These are phyloP conservation scores for Candida parachauliodes DNA, from an alignment of 805 yeast genomes.

Conservation along the genomic window DNA sequence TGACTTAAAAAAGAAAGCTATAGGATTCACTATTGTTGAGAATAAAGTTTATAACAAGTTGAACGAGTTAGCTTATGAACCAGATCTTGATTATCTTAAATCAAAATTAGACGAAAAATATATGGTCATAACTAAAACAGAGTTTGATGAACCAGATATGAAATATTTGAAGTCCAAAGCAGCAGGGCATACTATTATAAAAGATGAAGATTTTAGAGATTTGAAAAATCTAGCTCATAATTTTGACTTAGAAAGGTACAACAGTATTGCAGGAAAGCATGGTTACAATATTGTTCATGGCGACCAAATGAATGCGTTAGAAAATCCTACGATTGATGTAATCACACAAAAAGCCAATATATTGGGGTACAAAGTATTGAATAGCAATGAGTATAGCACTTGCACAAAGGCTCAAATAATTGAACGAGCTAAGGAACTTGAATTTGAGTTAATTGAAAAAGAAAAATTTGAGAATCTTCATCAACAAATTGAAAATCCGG, in stretches of 20 bases:
- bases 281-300: not conserved
- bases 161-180: constrained; percentile 16
- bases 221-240: constrained; percentile 11
- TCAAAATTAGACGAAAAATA: constrained; percentile 5
- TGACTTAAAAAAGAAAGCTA: constrained; percentile 12
- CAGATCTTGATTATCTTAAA: constrained; percentile 19
- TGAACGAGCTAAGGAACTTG: constrained; percentile 13
- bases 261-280: not conserved
- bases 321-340: constrained; percentile 19
- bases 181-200: constrained; percentile 11
- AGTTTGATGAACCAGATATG: constrained; percentile 15
- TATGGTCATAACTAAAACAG: not conserved
- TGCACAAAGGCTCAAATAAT: constrained; percentile 18
- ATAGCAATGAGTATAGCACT: constrained; percentile 9
- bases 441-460: constrained; percentile 12
- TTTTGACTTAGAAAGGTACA: constrained; percentile 1
- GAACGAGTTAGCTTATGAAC: constrained; percentile 19
- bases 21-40: constrained; percentile 5
- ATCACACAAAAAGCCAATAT: constrained; percentile 8
- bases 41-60: constrained; percentile 12
- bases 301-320: not conserved
- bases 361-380: constrained; percentile 5
- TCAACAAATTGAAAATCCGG: constrained; percentile 17
- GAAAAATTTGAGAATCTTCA: constrained; percentile 14
- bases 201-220: constrained; percentile 13